Evolutionary conservation across 2,329 filamentous ascomycete species (phyloP), one percentile per base, ranked within the genome.

Genomic region (Fusarium miscanthi): DNA sequence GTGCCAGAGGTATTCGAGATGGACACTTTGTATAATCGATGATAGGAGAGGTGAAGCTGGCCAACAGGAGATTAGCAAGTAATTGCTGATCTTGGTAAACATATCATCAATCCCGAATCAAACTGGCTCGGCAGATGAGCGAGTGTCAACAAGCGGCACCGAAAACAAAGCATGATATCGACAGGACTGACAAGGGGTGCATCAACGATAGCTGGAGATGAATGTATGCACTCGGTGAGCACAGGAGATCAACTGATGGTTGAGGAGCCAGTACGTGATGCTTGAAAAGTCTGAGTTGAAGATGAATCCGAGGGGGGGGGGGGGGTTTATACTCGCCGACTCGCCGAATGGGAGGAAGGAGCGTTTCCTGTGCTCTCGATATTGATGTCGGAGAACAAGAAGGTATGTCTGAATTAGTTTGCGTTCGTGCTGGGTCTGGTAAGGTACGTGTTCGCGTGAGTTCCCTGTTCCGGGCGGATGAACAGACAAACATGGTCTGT

Each of bases 211-310:
- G 2, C 19, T 30, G 12, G 2, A 46, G 12, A n/a, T 11, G 8
- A 16, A 14, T 7, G 0, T 1, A n/a, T 10, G 13, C 13, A 13
- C 19, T 16, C 1, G 3, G 1, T 16, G 12, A 30, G 21, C 5
- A 9, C 8, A 5, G 16, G 3, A 9, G 4, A 45, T 13, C 9
- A 13, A 1, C 19, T n/a, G 19, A 8, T 30, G 19, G 27, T 1
- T 16, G 8, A 12, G 27, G 6, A 13, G 13, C 19, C 5, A 21
- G 19, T 30, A 6, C 19, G 27, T 16, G 43, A 16, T 3, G 13
- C 8, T 16, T 31, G 45, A n/a, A n/a, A 30, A 31, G 17, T 48
- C 21, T 21, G 27, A 17, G 27, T 31, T 17, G 27, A 8, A 16
- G 30, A 31, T 31, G 30, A 31, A 31, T 31, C 30, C 30, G 30